Base-by-base conservation (phyloP, 2,329 filamentous ascomycete species). In the Cladosporium sp. region DNA sequence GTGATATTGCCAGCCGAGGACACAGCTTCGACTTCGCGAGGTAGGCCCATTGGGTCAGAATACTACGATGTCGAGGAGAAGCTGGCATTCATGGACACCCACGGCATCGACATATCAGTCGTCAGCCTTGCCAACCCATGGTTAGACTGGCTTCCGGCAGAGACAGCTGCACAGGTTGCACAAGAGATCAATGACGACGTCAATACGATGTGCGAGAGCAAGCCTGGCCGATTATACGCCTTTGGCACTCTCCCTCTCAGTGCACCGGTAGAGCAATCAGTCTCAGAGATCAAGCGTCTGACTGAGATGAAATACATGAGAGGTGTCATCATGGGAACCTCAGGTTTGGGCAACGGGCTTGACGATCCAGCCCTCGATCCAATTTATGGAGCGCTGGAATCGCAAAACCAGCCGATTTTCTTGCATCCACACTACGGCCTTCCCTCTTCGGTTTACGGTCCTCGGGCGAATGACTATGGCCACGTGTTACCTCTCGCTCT, bases 371-470 rank as follows among this genome's bases (percentile, higher is more conserved):
- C 76, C 0, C 76, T 97, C 25, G 81, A 93, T 37, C 85, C 88
- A 0, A 81, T 97, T 11, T 90, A 91, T 74, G 72, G 80, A 11
- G 86, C 87, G 0, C 74, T 97, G 1, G 84, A 90, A 42, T 80
- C 82, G 40, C 82, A 83, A 0, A 73, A 79, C 7, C 78, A 90
- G 36, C 78, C 89, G 22, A 79, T 96, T 51, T 97, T 97, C 76
- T 74, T 97, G 54, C 92, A 97, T 73, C 92, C 92, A 28, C 92
- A 97, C 74, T 96, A 97, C 71, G 92, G 92, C 1, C 82, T 97
- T 2, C 92, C 91, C 0, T 83, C 84, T 60, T 83, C 85, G 8
- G 90, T 95, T 3, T 96, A 89, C 75, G 92, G 92, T 0, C 84
- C 89, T 0, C 79, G 88, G 7, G 84, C 83, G 0, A 86, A 88